These are phyloP conservation scores for Przewalskia tangutica DNA, from an alignment of 257 asterid genomes.

Conservation along the genomic window DNA sequence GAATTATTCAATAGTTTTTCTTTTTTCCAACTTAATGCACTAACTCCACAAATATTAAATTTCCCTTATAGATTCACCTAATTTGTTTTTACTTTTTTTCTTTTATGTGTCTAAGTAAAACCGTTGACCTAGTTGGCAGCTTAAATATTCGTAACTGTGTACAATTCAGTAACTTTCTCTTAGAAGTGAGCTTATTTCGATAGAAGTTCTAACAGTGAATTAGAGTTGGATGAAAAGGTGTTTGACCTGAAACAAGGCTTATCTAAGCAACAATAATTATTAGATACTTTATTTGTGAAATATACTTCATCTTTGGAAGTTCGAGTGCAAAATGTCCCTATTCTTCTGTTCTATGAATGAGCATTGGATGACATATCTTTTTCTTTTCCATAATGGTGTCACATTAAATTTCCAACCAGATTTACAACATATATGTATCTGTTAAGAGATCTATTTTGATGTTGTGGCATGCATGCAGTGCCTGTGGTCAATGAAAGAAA, in stretches of 20 bases:
- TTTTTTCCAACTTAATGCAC: background rate
- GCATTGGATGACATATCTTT: background rate
- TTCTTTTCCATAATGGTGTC: background rate
- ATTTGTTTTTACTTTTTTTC: background rate
- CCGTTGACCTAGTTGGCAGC: background rate
- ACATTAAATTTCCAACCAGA: background rate
- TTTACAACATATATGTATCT: background rate
- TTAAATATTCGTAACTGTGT: background rate
- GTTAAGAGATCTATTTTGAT: constrained; percentile 3
- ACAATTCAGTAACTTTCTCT: background rate
- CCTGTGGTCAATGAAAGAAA: background rate
- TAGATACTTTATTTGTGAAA: background rate
- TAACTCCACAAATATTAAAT: background rate
- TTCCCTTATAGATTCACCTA: background rate
- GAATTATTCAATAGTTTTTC: background rate
- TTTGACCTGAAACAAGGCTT: background rate
- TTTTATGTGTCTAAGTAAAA: background rate
- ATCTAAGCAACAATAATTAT: background rate
- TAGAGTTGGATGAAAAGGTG: background rate
- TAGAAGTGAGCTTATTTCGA: background rate
- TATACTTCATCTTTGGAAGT: background rate
- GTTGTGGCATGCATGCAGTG: background rate
- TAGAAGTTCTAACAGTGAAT: background rate
- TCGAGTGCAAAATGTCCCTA: constrained; percentile 1
- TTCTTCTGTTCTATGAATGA: background rate